Base-by-base conservation (phyloP, 2,329 filamentous ascomycete species). In the Cercospora sp. region DNA sequence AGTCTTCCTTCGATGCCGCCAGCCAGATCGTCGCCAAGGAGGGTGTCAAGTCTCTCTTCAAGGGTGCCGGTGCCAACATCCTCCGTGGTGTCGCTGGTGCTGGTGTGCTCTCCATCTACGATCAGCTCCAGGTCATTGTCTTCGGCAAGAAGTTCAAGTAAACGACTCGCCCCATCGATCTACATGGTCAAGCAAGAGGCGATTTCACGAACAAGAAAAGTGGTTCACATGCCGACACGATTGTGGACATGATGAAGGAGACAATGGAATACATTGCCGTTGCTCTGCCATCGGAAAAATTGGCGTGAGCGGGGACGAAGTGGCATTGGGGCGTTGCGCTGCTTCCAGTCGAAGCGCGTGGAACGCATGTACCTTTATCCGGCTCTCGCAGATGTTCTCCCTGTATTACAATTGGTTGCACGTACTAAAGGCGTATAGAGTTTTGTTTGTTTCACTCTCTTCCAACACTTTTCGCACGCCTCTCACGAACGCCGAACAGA, bases 21-120 rank as follows among this genome's bases (percentile, higher is more conserved):
- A 88, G 88, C 85, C 93, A 98, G 90, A 99, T 99, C 82, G 84
- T 98, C 81, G 94, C 94, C 87, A 92, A 92, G 87, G 95, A 98
- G 89, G 95, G 95, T 89, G 87, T 96, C 86, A 92, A 89, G 87
- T 99, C 95, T 80, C 94, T 99, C 86, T 99, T 99, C 94, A 99
- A 99, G 93, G 95, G 95, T 94, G 95, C 95, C 83, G 95, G 95
- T 93, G 95, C 95, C 90, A 99, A 99, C 93, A 99, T 99, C 82
- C 95, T 99, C 87, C 95, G 95, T 97, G 96, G 95, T 97, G 95
- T 99, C 82, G 95, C 95, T 82, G 96, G 95, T 93, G 95, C 95
- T 88, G 95, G 95, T 99, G 95, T 99, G 83, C 89, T 99, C 84
- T 99, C 95, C 85, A 97, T 99, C 93, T 99, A 99, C 88, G 95